Evolutionary conservation across 306 rosid species (phyloP), one percentile per base, ranked within the genome.

Genomic region (Prunus salicina): DNA sequence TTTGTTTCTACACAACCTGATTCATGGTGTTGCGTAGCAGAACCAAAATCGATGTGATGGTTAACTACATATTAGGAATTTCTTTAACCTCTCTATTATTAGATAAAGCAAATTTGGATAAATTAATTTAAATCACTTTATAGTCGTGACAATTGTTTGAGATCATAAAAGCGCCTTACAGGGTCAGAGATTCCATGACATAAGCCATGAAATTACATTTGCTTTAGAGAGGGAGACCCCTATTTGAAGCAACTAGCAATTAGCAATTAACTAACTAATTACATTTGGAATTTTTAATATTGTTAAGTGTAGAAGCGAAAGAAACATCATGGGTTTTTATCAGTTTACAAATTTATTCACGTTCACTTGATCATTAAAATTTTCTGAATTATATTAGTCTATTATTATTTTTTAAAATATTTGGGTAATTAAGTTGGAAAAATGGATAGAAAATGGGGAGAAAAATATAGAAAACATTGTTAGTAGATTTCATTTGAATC

Each of bases 21-120:
- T 58, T 51, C 53, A 30, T 63, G 52, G 53, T 11, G 22, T 6
- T 51, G 25, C 51, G 52, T 13, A 53, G 0, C 27, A 61, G 52
- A 72, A 62, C 74, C 84, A 67, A 67, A 66, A 53, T 82, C 12
- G 69, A 84, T 81, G 75, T 78, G 80, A 84, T 70, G 13, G 64
- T 18, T 61, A 84, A 56, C 78, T 3, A 43, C 30, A 8, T 38
- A 28, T 20, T 14, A 25, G 25, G 38, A 58, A 77, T 1, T 57
- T 57, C 50, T 13, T 27, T 32, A 6, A n/a, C 18, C 25, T 13
- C 18, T 3, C 32, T 60, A 57, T 18, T 3, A 58, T 27, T 6
- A 38, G 28, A 62, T 22, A 57, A 3, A 57, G 5, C 16, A 4
- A 57, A 57, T 18, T 22, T 13, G 3, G 12, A 55, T 58, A 15